Evolutionary conservation across 306 rosid genomes (phyloP), one percentile per base, ranked within the genome.

Genomic region (Prunus mume): DNA sequence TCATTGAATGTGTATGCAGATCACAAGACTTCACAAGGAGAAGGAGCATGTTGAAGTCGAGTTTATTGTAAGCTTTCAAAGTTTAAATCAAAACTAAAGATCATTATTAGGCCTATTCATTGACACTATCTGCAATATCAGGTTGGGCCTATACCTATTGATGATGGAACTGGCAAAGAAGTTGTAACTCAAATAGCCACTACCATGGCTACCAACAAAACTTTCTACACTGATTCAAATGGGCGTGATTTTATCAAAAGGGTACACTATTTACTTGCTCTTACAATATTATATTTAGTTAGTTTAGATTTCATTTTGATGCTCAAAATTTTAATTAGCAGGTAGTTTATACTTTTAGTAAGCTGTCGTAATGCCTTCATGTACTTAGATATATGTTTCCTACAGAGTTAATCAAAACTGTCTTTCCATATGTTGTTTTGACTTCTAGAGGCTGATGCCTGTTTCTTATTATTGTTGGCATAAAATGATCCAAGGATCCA

Each of bases 41-140:
- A 92, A 86, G 82, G 99, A 95, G 75, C 97, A 95, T 67, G 97
- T 86, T 80, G 99, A 95, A 87, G 91, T 92, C 52, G 97, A 95
- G 87, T 92, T 90, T 72, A 87, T 85, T 77, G 99, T 95, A 89
- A 88, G 97, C 81, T 38, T 65, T 38, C 75, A 71, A 22, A 22
- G 7, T 50, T 64, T 5, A 61, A 63, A 52, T 50, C 65, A 72
- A 55, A 58, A 22, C 13, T 50, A 45, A 58, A 58, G 55, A 13
- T 58, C 43, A 58, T 72, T 72, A 8, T 56, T 22, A 10, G 41
- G n/a, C 56, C 57, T 76, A 30, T 58, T 70, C 56, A 70, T 82
- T 75, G 32, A 60, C 62, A 70, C 34, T 86, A 11, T 79, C 24
- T 68, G 27, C 75, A 57, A 55, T 63, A 50, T 76, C 78, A 95